Percentiles rank a stretch among this genome's conserved stretches.
These are phyloP conservation scores for Yamadazyma dendronema DNA, from an alignment of 1,139 yeast species.

Conservation along the genomic window DNA sequence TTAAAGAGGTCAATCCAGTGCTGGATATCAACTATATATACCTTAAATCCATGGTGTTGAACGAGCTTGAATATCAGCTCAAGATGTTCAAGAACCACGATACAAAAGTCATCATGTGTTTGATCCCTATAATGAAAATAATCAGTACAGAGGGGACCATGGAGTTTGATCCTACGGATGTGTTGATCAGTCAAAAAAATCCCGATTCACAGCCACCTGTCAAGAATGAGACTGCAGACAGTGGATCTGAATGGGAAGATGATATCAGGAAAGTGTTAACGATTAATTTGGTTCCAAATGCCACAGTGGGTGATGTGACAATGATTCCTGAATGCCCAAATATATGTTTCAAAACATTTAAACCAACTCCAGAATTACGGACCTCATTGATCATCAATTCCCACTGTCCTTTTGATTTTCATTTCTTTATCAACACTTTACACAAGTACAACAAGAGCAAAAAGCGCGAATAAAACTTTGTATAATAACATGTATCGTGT, in stretches of 20 bases:
- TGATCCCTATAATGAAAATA: slow-evolving; percentile 21
- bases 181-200: slow-evolving; percentile 1
- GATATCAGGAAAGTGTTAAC: slow-evolving; percentile 6
- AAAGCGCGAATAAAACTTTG: neutral
- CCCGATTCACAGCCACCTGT: neutral
- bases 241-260: slow-evolving; percentile 6
- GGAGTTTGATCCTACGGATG: slow-evolving; percentile 10
- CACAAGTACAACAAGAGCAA: slow-evolving; percentile 5
- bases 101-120: slow-evolving; percentile 13
- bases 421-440: slow-evolving; percentile 7
- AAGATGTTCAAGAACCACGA: slow-evolving; percentile 16
- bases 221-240: too few relatives aligned
- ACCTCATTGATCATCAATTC: slow-evolving; percentile 1
- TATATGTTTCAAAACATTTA: neutral
- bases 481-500: neutral
- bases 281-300: neutral
- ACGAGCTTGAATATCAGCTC: slow-evolving; percentile 23
- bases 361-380: slow-evolving; percentile 1
- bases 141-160: slow-evolving; percentile 14
- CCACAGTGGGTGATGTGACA: slow-evolving; percentile 3
- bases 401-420: slow-evolving; percentile 2
- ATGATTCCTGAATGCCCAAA: slow-evolving; percentile 4
- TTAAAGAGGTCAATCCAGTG: slow-evolving; percentile 16
- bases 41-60: slow-evolving; percentile 19
- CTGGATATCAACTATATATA: slow-evolving; percentile 4